Percentiles rank a stretch among this genome's conserved stretches.
Evolutionary conservation across 2,329 filamentous ascomycete species (phyloP).

Genomic region (Cordyceps javanica): DNA sequence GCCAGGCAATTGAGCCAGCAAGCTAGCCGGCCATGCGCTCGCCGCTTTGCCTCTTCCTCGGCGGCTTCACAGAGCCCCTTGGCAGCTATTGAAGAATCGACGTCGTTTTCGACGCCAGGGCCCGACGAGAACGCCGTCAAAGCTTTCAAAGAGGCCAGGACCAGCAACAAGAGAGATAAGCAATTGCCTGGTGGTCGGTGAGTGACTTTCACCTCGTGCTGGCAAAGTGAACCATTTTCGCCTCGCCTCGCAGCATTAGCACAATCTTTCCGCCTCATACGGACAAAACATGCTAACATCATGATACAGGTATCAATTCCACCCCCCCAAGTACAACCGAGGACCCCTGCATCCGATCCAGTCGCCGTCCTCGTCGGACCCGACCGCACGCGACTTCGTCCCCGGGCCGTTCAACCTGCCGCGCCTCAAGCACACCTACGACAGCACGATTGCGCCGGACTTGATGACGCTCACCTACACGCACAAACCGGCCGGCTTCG

Average conservation of each 20-base stretch:
- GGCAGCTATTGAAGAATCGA: slow-evolving; percentile 45
- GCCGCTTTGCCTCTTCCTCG: slow-evolving; percentile 43
- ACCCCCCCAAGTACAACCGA: slow-evolving; percentile 89
- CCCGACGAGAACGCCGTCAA: slow-evolving; percentile 33
- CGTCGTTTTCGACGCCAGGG: slow-evolving; percentile 39
- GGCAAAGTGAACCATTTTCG: not conserved
- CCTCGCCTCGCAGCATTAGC: not conserved
- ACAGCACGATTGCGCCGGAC: slow-evolving; percentile 79
- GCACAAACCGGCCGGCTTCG: slow-evolving; percentile 75
- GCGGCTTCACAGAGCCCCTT: slow-evolving; percentile 30
- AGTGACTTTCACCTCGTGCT: slow-evolving; percentile 12
- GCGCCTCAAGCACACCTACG: slow-evolving; percentile 83
- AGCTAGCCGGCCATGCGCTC: slow-evolving; percentile 21
- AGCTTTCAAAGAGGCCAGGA: slow-evolving; percentile 35
- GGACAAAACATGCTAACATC: not conserved
- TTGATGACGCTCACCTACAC: slow-evolving; percentile 83
- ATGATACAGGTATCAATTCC: slow-evolving; percentile 75
- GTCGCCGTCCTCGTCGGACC: slow-evolving; percentile 79
- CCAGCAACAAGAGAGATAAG: slow-evolving; percentile 27
- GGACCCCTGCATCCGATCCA: slow-evolving; percentile 91
- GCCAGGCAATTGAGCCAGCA: slow-evolving; percentile 23
- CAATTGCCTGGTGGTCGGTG: slow-evolving; percentile 44
- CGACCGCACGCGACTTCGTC: slow-evolving; percentile 78
- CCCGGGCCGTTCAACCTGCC: slow-evolving; percentile 88
- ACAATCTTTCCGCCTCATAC: not conserved